Percentiles rank a stretch among this genome's conserved stretches.
Conservation (phyloP, 2,329 filamentous ascomycete genomes). For the Phyllosticta paracitricarpa region DNA sequence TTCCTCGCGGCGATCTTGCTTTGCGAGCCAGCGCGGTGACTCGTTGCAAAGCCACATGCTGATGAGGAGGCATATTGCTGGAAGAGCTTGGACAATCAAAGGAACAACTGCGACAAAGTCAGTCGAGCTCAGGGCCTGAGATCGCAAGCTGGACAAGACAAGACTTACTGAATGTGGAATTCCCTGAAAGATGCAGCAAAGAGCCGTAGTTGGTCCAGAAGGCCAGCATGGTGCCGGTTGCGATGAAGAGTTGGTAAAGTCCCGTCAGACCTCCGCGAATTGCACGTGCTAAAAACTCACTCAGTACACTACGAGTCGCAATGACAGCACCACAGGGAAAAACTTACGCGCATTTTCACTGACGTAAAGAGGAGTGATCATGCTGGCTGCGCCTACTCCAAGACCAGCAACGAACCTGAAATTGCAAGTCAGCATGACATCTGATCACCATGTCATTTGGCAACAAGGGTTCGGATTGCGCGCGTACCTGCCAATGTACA, state of each 20-base stretch:
- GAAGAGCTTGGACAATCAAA: constrained; percentile 54
- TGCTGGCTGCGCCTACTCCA: constrained; percentile 41
- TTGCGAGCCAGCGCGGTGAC: constrained; percentile 58
- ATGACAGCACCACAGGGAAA: too few species aligned
- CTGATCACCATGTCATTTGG: neutral
- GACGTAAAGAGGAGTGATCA: constrained; percentile 52
- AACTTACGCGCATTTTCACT: constrained; percentile 48
- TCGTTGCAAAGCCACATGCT: constrained; percentile 57
- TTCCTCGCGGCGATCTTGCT: constrained; percentile 58
- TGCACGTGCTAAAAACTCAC: constrained; percentile 17
- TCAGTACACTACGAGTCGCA: too few species aligned
- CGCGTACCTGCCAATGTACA: constrained; percentile 54
- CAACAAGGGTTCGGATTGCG: neutral
- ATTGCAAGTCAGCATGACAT: neutral
- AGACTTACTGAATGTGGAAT: constrained; percentile 37
- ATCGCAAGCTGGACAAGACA: too few species aligned
- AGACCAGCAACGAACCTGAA: constrained; percentile 44
- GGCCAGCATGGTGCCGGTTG: constrained; percentile 41
- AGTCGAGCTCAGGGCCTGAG: neutral
- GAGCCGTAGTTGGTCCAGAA: constrained; percentile 48
- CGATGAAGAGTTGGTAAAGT: constrained; percentile 51
- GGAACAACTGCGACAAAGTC: constrained; percentile 40
- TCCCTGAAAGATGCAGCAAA: constrained; percentile 36
- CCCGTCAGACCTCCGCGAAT: constrained; percentile 51
- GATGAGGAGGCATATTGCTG: constrained; percentile 48